These are phyloP conservation scores for Zopfochytrium polystomum DNA, from an alignment of 371 early-diverging fungal genomes.

Conservation along the genomic window DNA sequence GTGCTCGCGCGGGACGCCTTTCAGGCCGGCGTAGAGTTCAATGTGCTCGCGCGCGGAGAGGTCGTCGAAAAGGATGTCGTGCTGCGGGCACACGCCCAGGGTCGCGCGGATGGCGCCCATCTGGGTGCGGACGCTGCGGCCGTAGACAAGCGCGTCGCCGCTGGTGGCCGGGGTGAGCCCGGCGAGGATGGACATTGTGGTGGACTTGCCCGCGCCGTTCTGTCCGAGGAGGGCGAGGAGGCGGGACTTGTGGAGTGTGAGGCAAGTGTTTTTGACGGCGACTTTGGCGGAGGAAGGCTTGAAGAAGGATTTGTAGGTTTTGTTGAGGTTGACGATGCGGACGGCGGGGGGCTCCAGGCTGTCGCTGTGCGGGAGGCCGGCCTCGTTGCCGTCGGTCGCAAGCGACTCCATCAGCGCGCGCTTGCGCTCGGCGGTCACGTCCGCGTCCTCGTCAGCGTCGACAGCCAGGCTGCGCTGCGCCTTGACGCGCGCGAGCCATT, in stretches of 20 bases:
- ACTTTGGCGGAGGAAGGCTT: constrained; percentile 55
- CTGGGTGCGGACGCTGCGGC: constrained; percentile 46
- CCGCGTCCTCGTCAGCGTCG: too few species aligned
- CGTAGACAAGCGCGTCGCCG: constrained; percentile 61
- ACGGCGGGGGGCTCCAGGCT: constrained; percentile 29
- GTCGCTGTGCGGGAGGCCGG: not conserved
- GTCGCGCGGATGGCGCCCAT: constrained; percentile 58
- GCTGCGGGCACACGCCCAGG: constrained; percentile 70
- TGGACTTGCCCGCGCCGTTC: constrained; percentile 75
- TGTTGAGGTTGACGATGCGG: constrained; percentile 62
- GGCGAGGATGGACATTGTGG: constrained; percentile 56
- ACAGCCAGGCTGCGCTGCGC: not conserved
- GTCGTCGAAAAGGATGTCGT: constrained; percentile 60
- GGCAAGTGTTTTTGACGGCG: constrained; percentile 58
- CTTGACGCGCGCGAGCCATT: constrained; percentile 30
- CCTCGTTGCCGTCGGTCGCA: not conserved
- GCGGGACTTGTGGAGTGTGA: constrained; percentile 61
- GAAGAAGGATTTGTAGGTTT: constrained; percentile 50
- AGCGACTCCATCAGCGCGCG: too few species aligned
- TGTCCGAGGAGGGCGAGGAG: constrained; percentile 61
- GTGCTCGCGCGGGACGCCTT: constrained; percentile 50
- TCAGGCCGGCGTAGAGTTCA: constrained; percentile 60
- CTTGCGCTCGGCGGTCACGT: too few species aligned
- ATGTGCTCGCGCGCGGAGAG: constrained; percentile 65
- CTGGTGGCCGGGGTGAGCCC: constrained; percentile 61